phyloP scores from a whole-genome alignment of 805 yeast genomes.

The Cyberlindnera americana region DNA sequence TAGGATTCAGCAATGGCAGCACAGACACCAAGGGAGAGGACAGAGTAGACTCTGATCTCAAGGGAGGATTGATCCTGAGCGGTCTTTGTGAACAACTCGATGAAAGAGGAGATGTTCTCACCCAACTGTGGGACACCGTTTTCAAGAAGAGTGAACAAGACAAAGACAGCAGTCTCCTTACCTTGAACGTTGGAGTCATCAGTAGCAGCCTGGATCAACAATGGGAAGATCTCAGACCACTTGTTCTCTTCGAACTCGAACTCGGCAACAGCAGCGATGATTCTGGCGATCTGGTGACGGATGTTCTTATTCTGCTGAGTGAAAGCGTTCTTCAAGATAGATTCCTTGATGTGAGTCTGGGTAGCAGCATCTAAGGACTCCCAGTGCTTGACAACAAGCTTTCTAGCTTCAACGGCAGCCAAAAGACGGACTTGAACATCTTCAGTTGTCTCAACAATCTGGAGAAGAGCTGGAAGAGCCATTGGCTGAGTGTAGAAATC shows the following conservation, averaged over 20 bases:
- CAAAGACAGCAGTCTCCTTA: constrained; percentile 80
- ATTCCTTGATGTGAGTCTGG: constrained; percentile 59
- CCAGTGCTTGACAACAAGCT: constrained; percentile 76
- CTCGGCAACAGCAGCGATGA: constrained; percentile 81
- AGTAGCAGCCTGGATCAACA: constrained; percentile 64
- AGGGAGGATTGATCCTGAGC: constrained; percentile 56
- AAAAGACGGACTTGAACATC: constrained; percentile 78
- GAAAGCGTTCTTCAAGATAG: constrained; percentile 68
- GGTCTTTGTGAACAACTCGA: constrained; percentile 66
- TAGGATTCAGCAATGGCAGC: constrained; percentile 65
- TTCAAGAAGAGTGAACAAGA: constrained; percentile 76
- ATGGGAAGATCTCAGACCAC: constrained; percentile 78
- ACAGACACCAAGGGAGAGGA: constrained; percentile 68
- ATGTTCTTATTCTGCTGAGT: constrained; percentile 58
- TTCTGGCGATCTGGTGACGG: constrained; percentile 87
- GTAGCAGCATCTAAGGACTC: constrained; percentile 37
- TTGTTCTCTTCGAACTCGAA: constrained; percentile 61
- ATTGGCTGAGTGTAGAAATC: constrained; percentile 70
- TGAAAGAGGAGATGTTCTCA: constrained; percentile 59
- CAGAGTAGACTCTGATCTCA: constrained; percentile 78
- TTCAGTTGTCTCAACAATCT: constrained; percentile 66
- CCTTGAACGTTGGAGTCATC: constrained; percentile 46
- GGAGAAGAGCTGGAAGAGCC: constrained; percentile 79
- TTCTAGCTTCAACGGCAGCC: constrained; percentile 96
- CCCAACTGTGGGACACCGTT: constrained; percentile 56